Base-by-base conservation (phyloP, 768 basidiomycete species). In the Cystofilobasidium ferigula region DNA sequence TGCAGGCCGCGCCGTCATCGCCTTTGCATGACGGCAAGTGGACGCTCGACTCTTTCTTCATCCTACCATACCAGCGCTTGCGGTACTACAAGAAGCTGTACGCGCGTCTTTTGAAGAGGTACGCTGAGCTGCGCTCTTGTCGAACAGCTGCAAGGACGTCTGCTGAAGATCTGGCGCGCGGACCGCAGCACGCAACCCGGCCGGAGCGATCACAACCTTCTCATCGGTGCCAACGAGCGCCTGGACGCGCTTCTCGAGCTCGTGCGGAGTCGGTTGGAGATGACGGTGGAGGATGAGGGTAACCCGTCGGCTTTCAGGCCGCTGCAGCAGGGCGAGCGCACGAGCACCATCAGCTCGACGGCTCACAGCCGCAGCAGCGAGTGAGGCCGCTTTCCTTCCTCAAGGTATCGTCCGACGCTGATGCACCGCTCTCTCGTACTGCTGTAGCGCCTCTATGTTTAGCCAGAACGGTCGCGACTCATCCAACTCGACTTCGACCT, bases 11-110 rank as follows among this genome's bases (percentile, higher is more conserved):
- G 72, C 78, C 56, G 8, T 28, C 62, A 18, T 54, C 45, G 18
- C 48, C 62, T 3, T 45, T 53, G 13, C 47, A 69, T 69, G 63
- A 59, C 58, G 76, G 80, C 8, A 73, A 26, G 14, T 95, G 93
- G 89, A 87, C 89, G 0, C 78, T 98, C 18, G 94, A 98, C 73
- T 78, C 83, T 10, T 80, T 98, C 26, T 99, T 99, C 78, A 77
- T 87, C 16, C 81, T 98, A 12, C 95, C 95, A 0, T 86, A 85
- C 72, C 79, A 80, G 18, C 84, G 95, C 48, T 78, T 99, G 64
- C 85, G 84, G 71, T 98, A 99, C 76, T 98, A 97, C 79, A 85
- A 84, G 73, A 93, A 87, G 74, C 80, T 98, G 0, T 98, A 98
- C 74, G 81, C 82, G 59, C 83, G 87, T 57, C 78, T 98, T 53